Percentiles rank a stretch among this genome's conserved stretches.
Conservation (phyloP, 176 grass and related monocot species). For the Phragmites australis region DNA sequence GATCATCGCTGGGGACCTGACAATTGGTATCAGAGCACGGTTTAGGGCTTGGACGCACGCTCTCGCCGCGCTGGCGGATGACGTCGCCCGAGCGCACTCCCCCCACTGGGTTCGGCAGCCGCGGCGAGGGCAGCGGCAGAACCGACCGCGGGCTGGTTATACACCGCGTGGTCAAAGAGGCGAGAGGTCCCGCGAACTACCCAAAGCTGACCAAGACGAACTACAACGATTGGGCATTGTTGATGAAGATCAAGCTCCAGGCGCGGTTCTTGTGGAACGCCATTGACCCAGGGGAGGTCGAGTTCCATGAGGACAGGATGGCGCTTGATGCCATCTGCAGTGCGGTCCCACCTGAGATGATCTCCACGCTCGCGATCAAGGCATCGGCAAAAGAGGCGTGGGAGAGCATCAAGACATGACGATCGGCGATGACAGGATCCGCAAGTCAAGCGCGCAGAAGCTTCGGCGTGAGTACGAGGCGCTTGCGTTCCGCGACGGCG, state of each 20-base stretch:
- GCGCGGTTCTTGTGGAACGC: neutral
- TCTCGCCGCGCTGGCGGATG: too few species aligned
- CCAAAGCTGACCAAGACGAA: neutral
- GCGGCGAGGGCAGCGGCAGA: too few species aligned
- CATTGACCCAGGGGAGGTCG: neutral
- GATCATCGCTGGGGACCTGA: too few species aligned
- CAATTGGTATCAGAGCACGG: too few species aligned
- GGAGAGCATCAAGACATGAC: neutral
- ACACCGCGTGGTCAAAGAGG: neutral
- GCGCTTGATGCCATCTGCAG: neutral
- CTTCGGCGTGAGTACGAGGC: neutral
- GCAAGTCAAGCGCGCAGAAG: neutral
- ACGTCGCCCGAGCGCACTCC: too few species aligned
- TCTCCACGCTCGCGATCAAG: neutral
- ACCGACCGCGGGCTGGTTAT: neutral
- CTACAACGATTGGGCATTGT: neutral
- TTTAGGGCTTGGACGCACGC: too few species aligned
- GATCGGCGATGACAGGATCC: neutral
- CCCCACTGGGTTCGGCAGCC: too few species aligned
- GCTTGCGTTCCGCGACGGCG: neutral
- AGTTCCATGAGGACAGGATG: neutral
- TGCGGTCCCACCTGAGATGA: neutral
- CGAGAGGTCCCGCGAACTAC: neutral
- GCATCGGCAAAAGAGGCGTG: neutral
- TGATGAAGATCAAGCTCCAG: neutral